Base-by-base conservation (phyloP, 1,139 yeast genomes). In the Ogataea hybrid region DNA sequence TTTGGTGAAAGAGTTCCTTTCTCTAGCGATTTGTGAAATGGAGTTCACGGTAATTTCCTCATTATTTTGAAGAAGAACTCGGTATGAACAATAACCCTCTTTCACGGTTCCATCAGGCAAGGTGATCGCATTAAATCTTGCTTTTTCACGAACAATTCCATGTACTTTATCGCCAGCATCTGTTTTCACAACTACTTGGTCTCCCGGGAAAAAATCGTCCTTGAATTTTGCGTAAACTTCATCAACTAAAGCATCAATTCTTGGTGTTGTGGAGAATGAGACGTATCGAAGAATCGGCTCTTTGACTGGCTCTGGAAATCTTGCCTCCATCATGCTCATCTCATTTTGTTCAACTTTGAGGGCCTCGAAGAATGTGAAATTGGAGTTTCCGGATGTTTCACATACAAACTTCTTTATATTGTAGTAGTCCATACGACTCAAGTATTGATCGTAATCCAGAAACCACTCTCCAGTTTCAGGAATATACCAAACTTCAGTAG, bases 301-400 rank as follows among this genome's bases (percentile, higher is more conserved):
- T 54, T 90, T 81, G 41, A 90, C 72, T 25, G 95, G 86, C 53
- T 90, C 95, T 2, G 98, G 98, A 61, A 92, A 92, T 59, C 79
- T 78, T 47, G 74, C 71, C 56, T 89, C 95, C 44, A 90, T 89
- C 48, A 77, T 81, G 48, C 70, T 69, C 57, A 83, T 77, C 61
- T 84, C 92, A 38, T 64, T 64, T 48, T 71, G 73, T 65, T 92
- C 98, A 52, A 87, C 81, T 46, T 81, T 79, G 37, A 78, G 70
- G 0, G 98, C 98, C 58, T 92, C 95, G 61, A 89, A 89, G 61
- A 79, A 92, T 0, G 96, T 87, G 44, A 90, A 71, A 56, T 95
- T 84, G 15, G 96, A 84, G 57, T 89, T 88, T 20, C 98, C 98
- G 0, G 97, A 88, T 43, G 92, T 84, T 67, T 92, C 98, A 67